Base-by-base conservation (phyloP, 495 filamentous ascomycete genomes). In the Cenococcum geophilum region DNA sequence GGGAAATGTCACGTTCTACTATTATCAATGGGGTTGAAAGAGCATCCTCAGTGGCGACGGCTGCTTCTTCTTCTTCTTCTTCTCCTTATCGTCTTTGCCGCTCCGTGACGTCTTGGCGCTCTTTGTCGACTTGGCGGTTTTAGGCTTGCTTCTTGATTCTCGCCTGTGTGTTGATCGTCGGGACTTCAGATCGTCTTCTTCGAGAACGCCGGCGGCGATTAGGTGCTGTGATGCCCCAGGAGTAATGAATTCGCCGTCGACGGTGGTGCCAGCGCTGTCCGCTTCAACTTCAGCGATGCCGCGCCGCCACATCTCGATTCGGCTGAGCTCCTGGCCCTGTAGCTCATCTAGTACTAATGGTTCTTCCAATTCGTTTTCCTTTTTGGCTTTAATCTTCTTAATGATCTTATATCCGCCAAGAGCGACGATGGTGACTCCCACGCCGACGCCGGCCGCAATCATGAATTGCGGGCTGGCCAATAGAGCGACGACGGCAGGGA, bases 381-480 rank as follows among this genome's bases (percentile, higher is more conserved):
- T 77, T 61, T 76, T 76, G 6, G 73, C 72, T 1, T 80, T 75
- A 64, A 97, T 86, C 67, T 85, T 84, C 78, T 96, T 95, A 76
- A 98, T 84, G 69, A 98, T 96, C 77, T 93, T 96, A 81, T 89
- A 96, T 14, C 93, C 93, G 43, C 93, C 93, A 56, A 98, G 85
- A 76, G 93, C 91, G 65, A 98, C 86, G 4, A 98, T 84, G 0
- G 91, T 97, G 14, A 92, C 87, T 14, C 91, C 92, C 0, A 95
- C 83, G 0, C 88, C 91, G 23, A 97, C 83, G 20, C 93, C 89
- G 16, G 88, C 89, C 21, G 92, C 89, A 63, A 98, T 95, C 36
- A 96, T 78, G 70, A 98, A 98, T 70, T 98, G 89, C 16, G 93
- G 93, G 58, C 83, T 87, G 16, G 86, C 83, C 1, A 98, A 81